Conservation (phyloP, 306 rosid species). For the Cyamopsis tetragonoloba region DNA sequence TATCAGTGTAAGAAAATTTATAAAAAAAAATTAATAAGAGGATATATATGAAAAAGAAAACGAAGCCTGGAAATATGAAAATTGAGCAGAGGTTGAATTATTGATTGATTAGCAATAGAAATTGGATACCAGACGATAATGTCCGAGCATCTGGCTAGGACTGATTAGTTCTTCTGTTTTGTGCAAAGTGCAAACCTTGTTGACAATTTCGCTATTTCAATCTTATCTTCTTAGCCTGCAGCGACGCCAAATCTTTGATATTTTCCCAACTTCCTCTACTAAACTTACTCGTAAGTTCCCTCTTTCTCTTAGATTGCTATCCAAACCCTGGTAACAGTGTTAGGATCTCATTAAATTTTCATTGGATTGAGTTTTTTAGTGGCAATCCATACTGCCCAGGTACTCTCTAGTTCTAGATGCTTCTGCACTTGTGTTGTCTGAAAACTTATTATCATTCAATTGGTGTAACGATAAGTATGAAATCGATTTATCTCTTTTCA, state of each 20-base stretch:
- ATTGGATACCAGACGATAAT: too few relatives aligned
- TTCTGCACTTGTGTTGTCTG: too few relatives aligned
- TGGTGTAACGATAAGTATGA: neutral
- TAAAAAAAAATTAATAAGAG: too few relatives aligned
- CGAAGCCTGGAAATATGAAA: too few relatives aligned
- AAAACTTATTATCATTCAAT: neutral
- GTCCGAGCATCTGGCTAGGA: neutral
- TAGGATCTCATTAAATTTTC: neutral
- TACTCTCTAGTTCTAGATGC: neutral
- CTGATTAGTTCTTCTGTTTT: neutral
- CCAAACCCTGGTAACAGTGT: neutral
- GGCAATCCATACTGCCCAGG: neutral
- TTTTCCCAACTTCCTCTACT: neutral
- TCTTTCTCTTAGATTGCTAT: too few relatives aligned
- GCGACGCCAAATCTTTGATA: too few relatives aligned
- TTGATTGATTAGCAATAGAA: too few relatives aligned
- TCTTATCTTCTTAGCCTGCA: neutral
- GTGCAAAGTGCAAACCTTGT: neutral
- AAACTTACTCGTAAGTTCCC: neutral
- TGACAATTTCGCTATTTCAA: neutral
- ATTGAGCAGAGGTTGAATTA: too few relatives aligned
- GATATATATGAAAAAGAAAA: too few relatives aligned
- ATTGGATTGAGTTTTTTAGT: neutral
- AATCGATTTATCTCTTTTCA: neutral
- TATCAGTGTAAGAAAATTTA: too few relatives aligned